phyloP scores from a whole-genome alignment of 805 yeast genomes.

The Metschnikowia lochheadii region DNA sequence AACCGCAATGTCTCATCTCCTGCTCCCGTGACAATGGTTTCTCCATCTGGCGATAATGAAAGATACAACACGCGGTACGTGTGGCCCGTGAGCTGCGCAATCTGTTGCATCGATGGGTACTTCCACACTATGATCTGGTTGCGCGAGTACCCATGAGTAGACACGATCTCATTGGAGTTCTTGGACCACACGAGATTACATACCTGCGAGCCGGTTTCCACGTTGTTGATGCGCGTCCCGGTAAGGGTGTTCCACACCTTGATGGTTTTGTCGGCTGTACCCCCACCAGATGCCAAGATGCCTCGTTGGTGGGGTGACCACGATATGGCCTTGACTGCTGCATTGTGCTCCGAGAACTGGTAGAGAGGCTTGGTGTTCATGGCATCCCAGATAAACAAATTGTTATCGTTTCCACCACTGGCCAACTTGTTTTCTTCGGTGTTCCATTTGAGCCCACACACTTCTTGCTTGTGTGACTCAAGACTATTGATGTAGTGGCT shows the following conservation, averaged over 20 bases:
- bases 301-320: constrained; percentile 99
- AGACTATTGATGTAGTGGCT: constrained; percentile 73
- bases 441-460: constrained; percentile 95
- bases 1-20: constrained; percentile 95
- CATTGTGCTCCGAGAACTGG: constrained; percentile 76
- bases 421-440: constrained; percentile 87
- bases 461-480: constrained; percentile 83
- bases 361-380: constrained; percentile 61
- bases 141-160: constrained; percentile 91
- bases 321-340: constrained; percentile 94
- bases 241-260: constrained; percentile 89
- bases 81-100: constrained; percentile 92
- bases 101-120: constrained; percentile 86
- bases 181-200: constrained; percentile 93
- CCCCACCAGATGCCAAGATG: constrained; percentile 91
- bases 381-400: constrained; percentile 85
- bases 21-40: constrained; percentile 95
- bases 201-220: constrained; percentile 95
- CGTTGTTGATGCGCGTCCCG: constrained; percentile 67
- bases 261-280: constrained; percentile 87
- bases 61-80: constrained; percentile 87
- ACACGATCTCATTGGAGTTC: constrained; percentile 86
- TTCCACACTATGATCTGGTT: constrained; percentile 94
- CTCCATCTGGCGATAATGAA: constrained; percentile 92
- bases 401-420: constrained; percentile 93